These are phyloP conservation scores for Brassica balearica DNA, from an alignment of 441 rosid genomes.

Conservation along the genomic window DNA sequence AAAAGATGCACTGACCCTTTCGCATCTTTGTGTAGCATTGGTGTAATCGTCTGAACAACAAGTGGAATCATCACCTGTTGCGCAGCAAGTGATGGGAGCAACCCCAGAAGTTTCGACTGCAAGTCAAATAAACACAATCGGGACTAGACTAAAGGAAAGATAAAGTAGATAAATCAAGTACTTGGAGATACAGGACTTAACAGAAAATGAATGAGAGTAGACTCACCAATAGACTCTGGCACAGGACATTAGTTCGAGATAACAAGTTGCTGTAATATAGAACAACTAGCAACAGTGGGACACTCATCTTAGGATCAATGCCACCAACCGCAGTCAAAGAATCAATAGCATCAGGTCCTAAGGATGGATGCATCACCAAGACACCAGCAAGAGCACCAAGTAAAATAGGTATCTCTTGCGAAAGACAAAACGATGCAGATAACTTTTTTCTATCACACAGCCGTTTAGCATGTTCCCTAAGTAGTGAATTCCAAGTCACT, in stretches of 20 bases:
- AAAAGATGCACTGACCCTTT: constrained; percentile 61
- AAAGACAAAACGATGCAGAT: constrained; percentile 50
- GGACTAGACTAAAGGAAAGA: constrained; percentile 22
- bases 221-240: constrained; percentile 68
- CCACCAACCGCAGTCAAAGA: constrained; percentile 66
- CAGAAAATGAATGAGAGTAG: constrained; percentile 30
- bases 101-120: constrained; percentile 83
- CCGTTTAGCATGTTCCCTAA: constrained; percentile 60
- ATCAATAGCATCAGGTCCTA: constrained; percentile 63
- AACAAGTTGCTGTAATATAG: constrained; percentile 81
- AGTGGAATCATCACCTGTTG: constrained; percentile 86
- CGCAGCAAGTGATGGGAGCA: constrained; percentile 93
- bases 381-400: constrained; percentile 71
- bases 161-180: constrained; percentile 17
- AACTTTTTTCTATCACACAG: constrained; percentile 61
- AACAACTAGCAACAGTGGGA: constrained; percentile 72
- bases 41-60: constrained; percentile 81
- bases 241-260: constrained; percentile 54
- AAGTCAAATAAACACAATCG: constrained; percentile 26
- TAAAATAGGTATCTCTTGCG: constrained; percentile 64
- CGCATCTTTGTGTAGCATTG: constrained; percentile 78
- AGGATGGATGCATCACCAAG: constrained; percentile 76
- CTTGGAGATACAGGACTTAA: constrained; percentile 9
- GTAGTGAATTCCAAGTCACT: constrained; percentile 68
- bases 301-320: constrained; percentile 75